A percentile compares a stretch with the other conserved stretches of the same genome.
Evolutionary conservation across 306 rosid species (phyloP).

Genomic region (Corylus avellana): DNA sequence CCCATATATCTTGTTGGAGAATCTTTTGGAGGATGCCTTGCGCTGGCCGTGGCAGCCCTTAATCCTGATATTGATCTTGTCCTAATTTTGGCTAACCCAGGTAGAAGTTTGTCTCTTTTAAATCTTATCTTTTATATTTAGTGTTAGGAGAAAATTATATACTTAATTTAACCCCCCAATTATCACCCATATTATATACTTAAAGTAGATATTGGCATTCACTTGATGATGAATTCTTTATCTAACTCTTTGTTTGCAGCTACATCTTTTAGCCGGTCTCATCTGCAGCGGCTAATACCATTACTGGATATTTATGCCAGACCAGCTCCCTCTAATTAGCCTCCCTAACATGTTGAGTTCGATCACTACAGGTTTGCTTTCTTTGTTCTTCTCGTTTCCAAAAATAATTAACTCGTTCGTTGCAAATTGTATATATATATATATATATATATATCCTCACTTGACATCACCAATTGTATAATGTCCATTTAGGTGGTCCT

Average conservation of each 20-base stretch:
- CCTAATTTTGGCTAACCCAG: slow-evolving; percentile 81
- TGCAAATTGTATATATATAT: neutral
- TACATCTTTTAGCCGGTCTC: slow-evolving; percentile 77
- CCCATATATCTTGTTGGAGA: slow-evolving; percentile 91
- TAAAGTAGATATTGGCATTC: neutral
- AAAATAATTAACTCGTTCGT: neutral
- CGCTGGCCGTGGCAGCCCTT: slow-evolving; percentile 76
- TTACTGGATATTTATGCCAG: slow-evolving; percentile 62
- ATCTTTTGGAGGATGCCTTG: slow-evolving; percentile 85
- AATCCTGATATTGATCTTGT: slow-evolving; percentile 78
- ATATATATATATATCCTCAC: neutral
- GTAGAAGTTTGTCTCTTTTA: slow-evolving; percentile 24
- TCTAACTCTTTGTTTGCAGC: slow-evolving; percentile 45
- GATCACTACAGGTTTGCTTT: slow-evolving; percentile 56
- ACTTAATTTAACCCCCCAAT: too few species aligned
- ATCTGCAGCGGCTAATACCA: slow-evolving; percentile 48
- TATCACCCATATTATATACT: neutral
- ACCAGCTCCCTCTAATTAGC: slow-evolving; percentile 41
- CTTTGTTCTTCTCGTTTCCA: neutral
- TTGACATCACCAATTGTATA: slow-evolving; percentile 34
- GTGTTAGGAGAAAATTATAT: neutral
- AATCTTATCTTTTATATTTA: neutral
- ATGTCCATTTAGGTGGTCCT: slow-evolving; percentile 51
- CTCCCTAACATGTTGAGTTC: slow-evolving; percentile 54
- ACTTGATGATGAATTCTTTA: slow-evolving; percentile 1